These are phyloP conservation scores for Trametes meyenii DNA, from an alignment of 768 basidiomycete species.

Conservation along the genomic window DNA sequence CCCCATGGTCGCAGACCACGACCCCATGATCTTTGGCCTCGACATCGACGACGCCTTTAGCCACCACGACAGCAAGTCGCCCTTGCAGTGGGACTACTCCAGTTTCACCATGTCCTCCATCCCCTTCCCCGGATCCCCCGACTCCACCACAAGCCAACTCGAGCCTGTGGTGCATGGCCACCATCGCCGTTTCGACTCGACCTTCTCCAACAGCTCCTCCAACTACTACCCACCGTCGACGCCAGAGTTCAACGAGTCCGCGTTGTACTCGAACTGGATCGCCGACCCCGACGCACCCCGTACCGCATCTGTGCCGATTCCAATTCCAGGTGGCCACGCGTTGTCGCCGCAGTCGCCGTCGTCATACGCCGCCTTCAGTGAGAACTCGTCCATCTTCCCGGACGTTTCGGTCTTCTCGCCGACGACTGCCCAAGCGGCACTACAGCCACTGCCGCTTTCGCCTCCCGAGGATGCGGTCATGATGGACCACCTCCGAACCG, in stretches of 20 bases:
- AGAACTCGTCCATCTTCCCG: slow-evolving; percentile 45
- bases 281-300: slow-evolving; percentile 55
- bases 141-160: slow-evolving; percentile 44
- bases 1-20: slow-evolving; percentile 41
- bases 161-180: slow-evolving; percentile 42
- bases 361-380: slow-evolving; percentile 53
- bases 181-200: slow-evolving; percentile 30
- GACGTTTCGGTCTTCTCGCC: slow-evolving; percentile 61
- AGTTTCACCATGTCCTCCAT: slow-evolving; percentile 44
- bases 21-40: slow-evolving; percentile 62
- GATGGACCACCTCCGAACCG: slow-evolving; percentile 27
- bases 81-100: slow-evolving; percentile 40
- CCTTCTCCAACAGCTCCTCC: slow-evolving; percentile 33
- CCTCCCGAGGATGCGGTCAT: slow-evolving; percentile 40
- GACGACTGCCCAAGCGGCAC: slow-evolving; percentile 54
- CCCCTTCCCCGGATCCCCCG: slow-evolving; percentile 43
- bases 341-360: slow-evolving; percentile 37
- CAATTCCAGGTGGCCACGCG: slow-evolving; percentile 47
- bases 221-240: slow-evolving; percentile 38
- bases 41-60: slow-evolving; percentile 53
- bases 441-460: slow-evolving; percentile 62
- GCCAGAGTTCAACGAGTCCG: slow-evolving; percentile 44
- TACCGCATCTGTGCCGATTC: slow-evolving; percentile 60
- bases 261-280: slow-evolving; percentile 60
- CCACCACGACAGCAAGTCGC: slow-evolving; percentile 31